phyloP scores from a whole-genome alignment of 805 yeast genomes.

The Wickerhamomyces xylosicus region DNA sequence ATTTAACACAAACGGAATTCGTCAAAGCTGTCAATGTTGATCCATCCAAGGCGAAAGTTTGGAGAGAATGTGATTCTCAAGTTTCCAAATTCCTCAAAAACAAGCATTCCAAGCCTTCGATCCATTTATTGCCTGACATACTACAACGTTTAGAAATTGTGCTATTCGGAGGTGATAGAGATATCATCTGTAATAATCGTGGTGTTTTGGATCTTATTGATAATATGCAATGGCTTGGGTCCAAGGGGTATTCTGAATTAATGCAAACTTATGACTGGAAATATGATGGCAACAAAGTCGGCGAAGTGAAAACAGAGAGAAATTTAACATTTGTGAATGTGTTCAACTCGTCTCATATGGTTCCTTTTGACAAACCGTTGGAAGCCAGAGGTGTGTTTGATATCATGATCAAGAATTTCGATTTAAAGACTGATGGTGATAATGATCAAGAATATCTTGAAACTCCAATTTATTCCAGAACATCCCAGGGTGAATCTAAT shows the following conservation, averaged over 20 bases:
- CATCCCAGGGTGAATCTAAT: slow-evolving; percentile 5
- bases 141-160: slow-evolving; percentile 49
- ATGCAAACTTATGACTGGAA: slow-evolving; percentile 32
- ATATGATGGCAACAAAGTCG: slow-evolving; percentile 31
- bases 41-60: slow-evolving; percentile 26
- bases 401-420: slow-evolving; percentile 20
- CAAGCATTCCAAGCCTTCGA: slow-evolving; percentile 44
- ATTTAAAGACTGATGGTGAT: slow-evolving; percentile 8
- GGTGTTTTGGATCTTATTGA: slow-evolving; percentile 65
- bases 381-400: slow-evolving; percentile 65
- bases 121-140: slow-evolving; percentile 56
- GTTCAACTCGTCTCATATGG: slow-evolving; percentile 84
- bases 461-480: slow-evolving; percentile 15
- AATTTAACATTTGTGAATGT: slow-evolving; percentile 72
- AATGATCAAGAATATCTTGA: slow-evolving; percentile 9
- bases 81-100: slow-evolving; percentile 49
- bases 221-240: slow-evolving; percentile 56
- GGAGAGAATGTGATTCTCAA: slow-evolving; percentile 70
- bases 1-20: slow-evolving; percentile 38
- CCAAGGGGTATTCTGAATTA: slow-evolving; percentile 22
- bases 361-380: slow-evolving; percentile 72
- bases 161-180: slow-evolving; percentile 81
- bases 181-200: slow-evolving; percentile 74
- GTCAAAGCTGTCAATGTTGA: slow-evolving; percentile 44
- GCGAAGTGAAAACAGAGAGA: slow-evolving; percentile 42